A percentile compares a stretch with the other conserved stretches of the same genome.
Evolutionary conservation across 2,329 filamentous ascomycete genomes (phyloP).

Genomic region (Niveomyces coronatus): DNA sequence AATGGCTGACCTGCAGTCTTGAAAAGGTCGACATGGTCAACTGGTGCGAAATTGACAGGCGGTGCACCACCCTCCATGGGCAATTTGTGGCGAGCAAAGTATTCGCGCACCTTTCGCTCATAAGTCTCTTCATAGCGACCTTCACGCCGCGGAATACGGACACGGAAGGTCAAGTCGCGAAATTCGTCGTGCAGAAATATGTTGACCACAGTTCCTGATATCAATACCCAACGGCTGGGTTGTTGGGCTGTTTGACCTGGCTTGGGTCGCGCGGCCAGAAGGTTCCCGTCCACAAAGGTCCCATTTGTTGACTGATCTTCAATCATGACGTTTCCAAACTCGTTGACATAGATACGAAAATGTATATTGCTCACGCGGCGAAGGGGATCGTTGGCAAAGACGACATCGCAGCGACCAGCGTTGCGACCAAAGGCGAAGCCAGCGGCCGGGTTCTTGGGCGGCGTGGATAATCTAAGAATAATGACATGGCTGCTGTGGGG

Average conservation of each 20-base stretch:
- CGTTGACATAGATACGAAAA: slow-evolving; percentile 86
- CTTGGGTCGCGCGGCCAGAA: slow-evolving; percentile 42
- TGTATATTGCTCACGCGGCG: slow-evolving; percentile 87
- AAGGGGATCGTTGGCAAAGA: slow-evolving; percentile 53
- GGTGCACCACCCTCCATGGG: slow-evolving; percentile 8
- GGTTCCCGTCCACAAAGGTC: slow-evolving; percentile 67
- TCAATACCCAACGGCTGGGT: slow-evolving; percentile 49
- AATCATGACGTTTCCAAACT: slow-evolving; percentile 79
- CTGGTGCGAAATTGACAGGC: slow-evolving; percentile 1
- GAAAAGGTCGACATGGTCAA: slow-evolving; percentile 20
- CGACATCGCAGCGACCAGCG: slow-evolving; percentile 57
- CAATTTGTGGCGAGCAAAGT: slow-evolving; percentile 38
- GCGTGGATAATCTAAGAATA: slow-evolving; percentile 68
- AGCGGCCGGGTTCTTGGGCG: slow-evolving; percentile 52
- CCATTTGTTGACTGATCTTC: slow-evolving; percentile 95
- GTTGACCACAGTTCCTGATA: slow-evolving; percentile 61
- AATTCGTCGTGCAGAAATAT: slow-evolving; percentile 46
- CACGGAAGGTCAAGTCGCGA: slow-evolving; percentile 66
- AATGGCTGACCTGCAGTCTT: slow-evolving; percentile 3
- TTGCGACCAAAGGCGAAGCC: slow-evolving; percentile 89
- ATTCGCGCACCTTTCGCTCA: slow-evolving; percentile 55
- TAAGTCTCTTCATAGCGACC: slow-evolving; percentile 56
- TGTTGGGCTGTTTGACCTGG: slow-evolving; percentile 22
- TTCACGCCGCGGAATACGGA: slow-evolving; percentile 71
- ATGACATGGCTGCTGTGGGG: slow-evolving; percentile 53